Conservation (phyloP, 177 flowering plant genomes). For the Vitis hybrid region DNA sequence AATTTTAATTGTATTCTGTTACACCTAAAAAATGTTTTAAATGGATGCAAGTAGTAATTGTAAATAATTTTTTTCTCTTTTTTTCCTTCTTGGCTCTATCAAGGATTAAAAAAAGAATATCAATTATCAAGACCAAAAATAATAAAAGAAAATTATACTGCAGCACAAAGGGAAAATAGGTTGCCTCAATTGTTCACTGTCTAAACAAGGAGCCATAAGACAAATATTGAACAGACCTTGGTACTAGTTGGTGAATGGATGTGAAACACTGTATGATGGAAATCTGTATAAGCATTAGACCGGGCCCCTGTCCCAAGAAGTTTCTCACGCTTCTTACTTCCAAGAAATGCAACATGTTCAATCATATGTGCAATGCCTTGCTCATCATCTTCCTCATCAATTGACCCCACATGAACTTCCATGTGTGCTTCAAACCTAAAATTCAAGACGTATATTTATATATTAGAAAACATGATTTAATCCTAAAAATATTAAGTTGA, state of each 20-base stretch:
- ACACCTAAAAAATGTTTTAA: background rate
- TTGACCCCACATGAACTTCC: constrained; percentile 98
- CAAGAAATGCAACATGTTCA: constrained; percentile 99
- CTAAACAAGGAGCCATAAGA: too few relatives aligned
- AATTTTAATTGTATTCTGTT: background rate
- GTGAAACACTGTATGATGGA: constrained; percentile 98
- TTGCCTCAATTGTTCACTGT: too few relatives aligned
- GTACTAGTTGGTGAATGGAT: constrained; percentile 87
- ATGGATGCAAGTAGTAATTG: background rate
- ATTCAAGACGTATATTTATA: background rate
- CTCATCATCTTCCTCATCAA: constrained; percentile 99
- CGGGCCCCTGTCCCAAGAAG: constrained; percentile 98
- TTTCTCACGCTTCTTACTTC: constrained; percentile 98
- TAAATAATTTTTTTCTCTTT: background rate
- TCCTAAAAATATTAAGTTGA: too few relatives aligned
- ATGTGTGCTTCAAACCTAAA: constrained; percentile 98
- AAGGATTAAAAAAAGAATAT: too few relatives aligned
- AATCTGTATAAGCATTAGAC: constrained; percentile 99
- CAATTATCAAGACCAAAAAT: too few relatives aligned
- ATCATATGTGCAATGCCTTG: constrained; percentile 99
- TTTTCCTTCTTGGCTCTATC: too few relatives aligned
- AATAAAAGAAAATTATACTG: background rate
- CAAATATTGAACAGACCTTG: constrained; percentile 51
- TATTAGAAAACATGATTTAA: too few relatives aligned
- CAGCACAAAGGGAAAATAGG: background rate